Base-by-base conservation (phyloP, 2,329 filamentous ascomycete genomes). In the Talaromyces sp. region DNA sequence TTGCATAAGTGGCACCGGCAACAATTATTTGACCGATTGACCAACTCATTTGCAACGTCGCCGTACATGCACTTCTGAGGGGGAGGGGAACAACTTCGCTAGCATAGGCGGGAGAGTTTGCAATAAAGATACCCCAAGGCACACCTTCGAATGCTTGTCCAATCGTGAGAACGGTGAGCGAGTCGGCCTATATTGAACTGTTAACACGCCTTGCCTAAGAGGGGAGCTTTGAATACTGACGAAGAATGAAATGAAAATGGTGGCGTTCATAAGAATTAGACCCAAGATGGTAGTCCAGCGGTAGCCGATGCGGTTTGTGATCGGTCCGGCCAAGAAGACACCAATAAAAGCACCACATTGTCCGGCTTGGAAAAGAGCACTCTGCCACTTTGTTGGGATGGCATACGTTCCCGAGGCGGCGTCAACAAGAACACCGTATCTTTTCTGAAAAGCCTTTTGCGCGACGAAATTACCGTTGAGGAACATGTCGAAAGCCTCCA, bases 241-340 rank as follows among this genome's bases (percentile, higher is more conserved):
- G 63, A 83, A 85, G 72, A 81, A 85, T 64, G 81, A 84, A 62
- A 83, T 67, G 65, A 85, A 82, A 71, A 85, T 85, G 64, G 81
- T 82, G 61, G 67, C 78, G 68, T 85, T 86, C 69, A 86, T 69
- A 37, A 79, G 55, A 70, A 85, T 80, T 56, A 86, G 77, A 11
- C 73, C 82, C 43, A 63, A 37, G n/a, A 86, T 74, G 52, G 80
- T 84, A 0, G 82, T 77, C 76, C 77, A 85, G 31, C 83, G 82
- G 69, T 86, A 86, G 56, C 83, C 83, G 62, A 85, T 76, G 1
- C 71, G 63, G 67, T 76, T 84, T 63, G 83, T 85, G 53, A 86
- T 66, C n/a, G 83, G 83, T 46, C 84, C 84, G 39, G 83, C 82
- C 39, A 85, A 61, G 63, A 80, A 81, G 57, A 84, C 81, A 55